These are phyloP conservation scores for Imleria badia DNA, from an alignment of 768 basidiomycete species.

Conservation along the genomic window DNA sequence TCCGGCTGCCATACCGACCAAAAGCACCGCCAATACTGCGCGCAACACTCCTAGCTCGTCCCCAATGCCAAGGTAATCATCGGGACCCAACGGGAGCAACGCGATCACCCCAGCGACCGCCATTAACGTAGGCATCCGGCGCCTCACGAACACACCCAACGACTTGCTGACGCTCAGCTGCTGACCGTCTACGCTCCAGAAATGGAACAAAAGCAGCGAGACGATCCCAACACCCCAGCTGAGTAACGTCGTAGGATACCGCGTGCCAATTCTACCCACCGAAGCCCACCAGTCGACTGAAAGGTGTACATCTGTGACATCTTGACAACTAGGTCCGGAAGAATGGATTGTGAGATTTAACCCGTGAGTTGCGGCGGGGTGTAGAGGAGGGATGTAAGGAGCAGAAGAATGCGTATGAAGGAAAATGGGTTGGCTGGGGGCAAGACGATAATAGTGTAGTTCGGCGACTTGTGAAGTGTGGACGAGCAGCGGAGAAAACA, in stretches of 20 bases:
- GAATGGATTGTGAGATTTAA: conserved; percentile 61
- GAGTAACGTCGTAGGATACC: conserved; percentile 72
- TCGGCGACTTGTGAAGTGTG: conserved; percentile 61
- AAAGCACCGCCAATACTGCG: conserved; percentile 51
- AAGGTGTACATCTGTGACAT: conserved; percentile 42
- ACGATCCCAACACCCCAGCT: conserved; percentile 78
- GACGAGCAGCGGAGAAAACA: conserved; percentile 64
- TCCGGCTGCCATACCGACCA: conserved; percentile 62
- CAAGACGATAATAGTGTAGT: conserved; percentile 65
- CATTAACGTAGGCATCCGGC: conserved; percentile 43
- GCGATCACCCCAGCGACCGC: conserved; percentile 45
- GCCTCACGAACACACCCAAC: conserved; percentile 42
- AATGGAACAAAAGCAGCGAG: conserved; percentile 52
- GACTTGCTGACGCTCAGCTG: conserved; percentile 50
- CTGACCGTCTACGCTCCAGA: conserved; percentile 41
- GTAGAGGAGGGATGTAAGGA: conserved; percentile 51
- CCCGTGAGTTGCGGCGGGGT: conserved; percentile 29
- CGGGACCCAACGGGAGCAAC: conserved; percentile 54
- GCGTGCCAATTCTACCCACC: conserved; percentile 63
- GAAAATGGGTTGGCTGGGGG: conserved; percentile 22
- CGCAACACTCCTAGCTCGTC: conserved; percentile 43
- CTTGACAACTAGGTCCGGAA: conserved; percentile 49
- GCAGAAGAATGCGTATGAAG: conserved; percentile 70
- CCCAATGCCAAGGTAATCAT: conserved; percentile 59
- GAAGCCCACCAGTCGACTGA: conserved; percentile 70